Base-by-base conservation (phyloP, 805 yeast genomes). In the Saturnispora dispora region DNA sequence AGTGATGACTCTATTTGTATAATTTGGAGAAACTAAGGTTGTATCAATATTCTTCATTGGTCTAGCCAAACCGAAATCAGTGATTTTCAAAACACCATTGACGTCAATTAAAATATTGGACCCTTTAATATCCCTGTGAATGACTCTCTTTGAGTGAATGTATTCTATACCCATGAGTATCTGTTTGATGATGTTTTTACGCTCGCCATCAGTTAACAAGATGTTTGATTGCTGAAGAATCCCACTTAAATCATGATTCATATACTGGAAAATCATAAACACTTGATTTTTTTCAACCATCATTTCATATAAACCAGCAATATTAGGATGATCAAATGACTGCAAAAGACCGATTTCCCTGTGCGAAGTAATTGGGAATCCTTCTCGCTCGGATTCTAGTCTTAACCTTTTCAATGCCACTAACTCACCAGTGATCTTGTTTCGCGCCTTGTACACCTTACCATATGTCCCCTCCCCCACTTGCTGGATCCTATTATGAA, bases 391-490 rank as follows among this genome's bases (percentile, higher is more conserved):
- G 7, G 81, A 69, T 62, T 93, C 97, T 60, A 93, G 74, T 54
- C 97, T 69, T 44, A 93, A 72, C 57, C 83, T 77, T 64, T 93
- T 93, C 61, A 93, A 71, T 1, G 99, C 99, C n/a, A 89, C 93
- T 57, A 76, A 70, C 52, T 78, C 81, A 2, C 78, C 75, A 0
- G 96, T 87, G 5, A 78, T 70, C 15, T 69, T 68, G 63, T 93
- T 89, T 46, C 72, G 73, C 0, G 96, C 96, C 63, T 89, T 88
- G 70, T 85, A 89, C 20, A 93, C 99, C 64, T 88, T 89, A 18
- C 99, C 99, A 65, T 93, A 93, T 0, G 98, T 93, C 9, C 99
- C 99, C 68, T 93, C 98, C n/a, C 99, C 99, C 5, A 93, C 98
- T 63, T 93, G 98, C 40, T 79, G 75, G 1, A 87, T 79, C 50